Conservation (phyloP, 2,329 filamentous ascomycete species). For the Westerdykella aurantiaca region DNA sequence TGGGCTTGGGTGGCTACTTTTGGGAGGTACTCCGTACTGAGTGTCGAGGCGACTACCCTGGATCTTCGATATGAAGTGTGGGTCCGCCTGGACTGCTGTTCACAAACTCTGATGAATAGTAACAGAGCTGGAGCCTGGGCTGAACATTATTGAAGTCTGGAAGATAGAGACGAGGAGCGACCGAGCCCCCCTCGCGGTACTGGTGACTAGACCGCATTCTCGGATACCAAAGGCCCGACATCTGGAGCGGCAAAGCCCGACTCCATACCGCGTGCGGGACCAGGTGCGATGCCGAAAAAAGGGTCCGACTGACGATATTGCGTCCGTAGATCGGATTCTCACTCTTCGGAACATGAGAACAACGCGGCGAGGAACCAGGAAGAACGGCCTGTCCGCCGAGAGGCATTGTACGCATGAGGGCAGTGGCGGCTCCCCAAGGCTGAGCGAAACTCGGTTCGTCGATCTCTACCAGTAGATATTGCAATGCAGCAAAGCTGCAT, state of each 20-base stretch:
- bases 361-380: too few species aligned
- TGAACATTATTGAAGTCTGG: neutral
- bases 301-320: too few species aligned
- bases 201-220: neutral
- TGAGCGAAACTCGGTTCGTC: constrained; percentile 10
- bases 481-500: constrained; percentile 9
- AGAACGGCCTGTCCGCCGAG: too few species aligned
- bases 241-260: neutral
- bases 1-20: constrained; percentile 5
- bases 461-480: constrained; percentile 16
- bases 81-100: constrained; percentile 3
- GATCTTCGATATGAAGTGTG: constrained; percentile 4
- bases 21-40: constrained; percentile 4
- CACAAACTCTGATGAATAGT: constrained; percentile 3
- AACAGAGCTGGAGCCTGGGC: neutral
- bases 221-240: neutral
- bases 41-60: constrained; percentile 3
- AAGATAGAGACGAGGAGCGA: neutral
- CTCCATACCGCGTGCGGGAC: constrained; percentile 2
- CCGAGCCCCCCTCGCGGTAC: neutral
- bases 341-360: too few species aligned
- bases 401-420: neutral
- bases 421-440: constrained; percentile 16
- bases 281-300: constrained; percentile 2
- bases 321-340: too few species aligned